Evolutionary conservation across 1,139 yeast species (phyloP), one percentile per base, ranked within the genome.

Genomic region (Keqinozyma sinolaborantium): DNA sequence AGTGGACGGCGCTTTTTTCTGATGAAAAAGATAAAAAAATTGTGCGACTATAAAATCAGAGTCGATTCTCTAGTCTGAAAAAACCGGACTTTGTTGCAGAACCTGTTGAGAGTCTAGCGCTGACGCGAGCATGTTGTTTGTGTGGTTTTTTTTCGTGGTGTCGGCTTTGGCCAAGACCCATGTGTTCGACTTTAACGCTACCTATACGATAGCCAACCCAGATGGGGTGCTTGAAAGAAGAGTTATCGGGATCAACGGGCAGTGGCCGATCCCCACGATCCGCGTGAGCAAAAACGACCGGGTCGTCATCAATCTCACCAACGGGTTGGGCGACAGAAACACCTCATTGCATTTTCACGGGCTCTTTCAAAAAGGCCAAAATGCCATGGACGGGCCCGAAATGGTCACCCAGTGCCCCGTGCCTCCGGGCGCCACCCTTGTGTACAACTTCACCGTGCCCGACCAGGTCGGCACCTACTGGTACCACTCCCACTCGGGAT

Each of bases 261-360:
- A 76, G 41, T 88, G 86, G 80, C 97, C 97, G 24, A 73, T 88
- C 68, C 97, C 97, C 3, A 72, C 73, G 12, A 64, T 90, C 39
- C 66, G 76, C 27, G 84, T 85, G 36, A 69, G 71, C 41, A 78
- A 74, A 50, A 90, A 94, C 44, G 97, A 90, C 61, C 66, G 83
- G n/a, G 69, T 90, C 18, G 58, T 78, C 33, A 63, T 87, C 23
- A 73, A 80, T 50, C 61, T 87, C 53, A 75, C 75, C 36, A 90
- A 90, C 51, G 83, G 80, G 15, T 73, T 90, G 37, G 68, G 62
- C 25, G 76, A 77, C 46, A 62, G 70, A 29, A 82, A 83, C 58
- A 83, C 95, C 4, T 67, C 92, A 5, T 60, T 90, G 49, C 97
- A 90, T 60, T 86, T 85, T 77, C 97, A 90, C 62, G 97, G 97